Evolutionary conservation across 768 basidiomycete genomes (phyloP).

Genomic region (Neoboletus magnificus): DNA sequence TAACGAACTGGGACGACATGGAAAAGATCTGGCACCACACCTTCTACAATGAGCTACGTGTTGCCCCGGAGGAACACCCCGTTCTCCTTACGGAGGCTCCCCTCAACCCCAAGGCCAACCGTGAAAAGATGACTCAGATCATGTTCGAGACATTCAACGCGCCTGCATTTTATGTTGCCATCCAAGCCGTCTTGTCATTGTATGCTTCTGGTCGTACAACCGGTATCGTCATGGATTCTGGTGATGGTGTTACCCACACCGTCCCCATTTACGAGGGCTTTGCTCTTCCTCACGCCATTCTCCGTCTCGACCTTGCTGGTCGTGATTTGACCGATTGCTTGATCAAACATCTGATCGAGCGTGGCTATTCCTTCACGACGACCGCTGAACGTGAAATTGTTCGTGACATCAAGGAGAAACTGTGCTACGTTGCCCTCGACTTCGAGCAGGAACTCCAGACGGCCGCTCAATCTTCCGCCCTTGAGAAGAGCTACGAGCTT

Average conservation of each 20-base stretch:
- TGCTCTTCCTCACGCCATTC: constrained; percentile 88
- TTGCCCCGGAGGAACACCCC: constrained; percentile 75
- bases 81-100: constrained; percentile 71
- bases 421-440: constrained; percentile 92
- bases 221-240: constrained; percentile 92
- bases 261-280: constrained; percentile 98
- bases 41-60: constrained; percentile 82
- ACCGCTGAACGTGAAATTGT: constrained; percentile 93
- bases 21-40: constrained; percentile 99
- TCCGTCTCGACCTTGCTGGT: constrained; percentile 88
- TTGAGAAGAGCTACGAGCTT: constrained; percentile 93
- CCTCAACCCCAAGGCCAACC: constrained; percentile 69
- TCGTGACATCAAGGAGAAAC: constrained; percentile 91
- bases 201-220: constrained; percentile 96
- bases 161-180: constrained; percentile 71
- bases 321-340: constrained; percentile 86
- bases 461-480: constrained; percentile 81
- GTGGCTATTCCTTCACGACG: constrained; percentile 93
- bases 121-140: constrained; percentile 76
- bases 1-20: constrained; percentile 99
- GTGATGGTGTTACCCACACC: constrained; percentile 94
- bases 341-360: constrained; percentile 83
- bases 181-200: constrained; percentile 71
- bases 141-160: constrained; percentile 80
- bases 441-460: constrained; percentile 93